Base-by-base conservation (phyloP, 352 stramenopile species). In the Elongisporangium anandrum region DNA sequence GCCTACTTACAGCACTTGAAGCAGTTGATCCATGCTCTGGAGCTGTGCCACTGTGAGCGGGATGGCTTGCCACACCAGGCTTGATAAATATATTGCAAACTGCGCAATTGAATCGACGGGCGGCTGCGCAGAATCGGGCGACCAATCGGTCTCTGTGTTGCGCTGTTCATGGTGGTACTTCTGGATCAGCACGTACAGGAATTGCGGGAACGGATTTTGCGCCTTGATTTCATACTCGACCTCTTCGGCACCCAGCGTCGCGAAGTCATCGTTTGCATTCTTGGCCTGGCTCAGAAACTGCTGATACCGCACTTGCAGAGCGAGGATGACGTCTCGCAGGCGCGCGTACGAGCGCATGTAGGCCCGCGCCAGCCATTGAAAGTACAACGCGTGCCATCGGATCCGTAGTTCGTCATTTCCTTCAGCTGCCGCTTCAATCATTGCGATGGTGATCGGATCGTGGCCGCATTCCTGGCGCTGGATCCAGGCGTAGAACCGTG, bases 171-270 rank as follows among this genome's bases (percentile, higher is more conserved):
- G 79, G 59, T 92, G 84, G 64, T 92, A 95, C 70, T 92, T 95
- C 54, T 95, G 81, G 53, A 95, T 92, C 47, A 95, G 68, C 15
- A 87, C 65, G 56, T 81, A 74, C 41, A 95, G 66, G 56, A 92
- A 95, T 21, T 52, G 56, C 3, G 86, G 86, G 56, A 94, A 92
- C 24, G 86, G 86, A 0, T 83, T 82, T 48, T 92, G 73, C 23
- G 74, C 77, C 61, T 93, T 93, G 26, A 82, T 69, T 64, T 95
- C 86, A 70, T 94, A 92, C 69, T 95, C 86, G 73, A 72, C 81
- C 77, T 90, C 83, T 75, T 90, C 83, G 90, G 70, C 69, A 67
- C 65, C 58, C 5, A 15, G 34, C 5, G 34, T 17, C 34, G 34
- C 8, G 34, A 45, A 45, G 17, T 45, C 34, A 17, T 45, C 34